Evolutionary conservation across 768 basidiomycete species (phyloP).

Genomic region (Tricholoma saponaceum): DNA sequence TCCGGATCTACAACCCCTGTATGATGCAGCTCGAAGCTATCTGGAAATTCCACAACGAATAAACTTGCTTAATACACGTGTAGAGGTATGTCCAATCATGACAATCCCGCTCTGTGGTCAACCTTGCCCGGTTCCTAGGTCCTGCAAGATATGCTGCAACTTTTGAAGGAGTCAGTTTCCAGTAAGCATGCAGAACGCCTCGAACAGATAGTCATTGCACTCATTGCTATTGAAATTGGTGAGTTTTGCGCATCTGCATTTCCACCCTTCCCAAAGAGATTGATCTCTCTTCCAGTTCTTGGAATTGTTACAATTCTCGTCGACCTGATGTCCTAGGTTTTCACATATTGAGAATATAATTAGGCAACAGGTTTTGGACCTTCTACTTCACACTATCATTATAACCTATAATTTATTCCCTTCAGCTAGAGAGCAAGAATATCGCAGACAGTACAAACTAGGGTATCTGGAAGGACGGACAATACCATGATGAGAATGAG

Average conservation of each 20-base stretch:
- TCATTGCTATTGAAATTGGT: slow-evolving; percentile 90
- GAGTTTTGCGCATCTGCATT: slow-evolving; percentile 20
- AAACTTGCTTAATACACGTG: slow-evolving; percentile 88
- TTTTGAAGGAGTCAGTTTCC: slow-evolving; percentile 92
- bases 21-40: slow-evolving; percentile 90
- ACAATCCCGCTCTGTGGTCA: slow-evolving; percentile 1
- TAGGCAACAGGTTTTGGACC: background rate
- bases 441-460: background rate
- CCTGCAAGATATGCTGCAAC: slow-evolving; percentile 93
- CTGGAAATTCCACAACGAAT: slow-evolving; percentile 94
- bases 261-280: slow-evolving; percentile 3
- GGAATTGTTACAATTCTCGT: slow-evolving; percentile 91
- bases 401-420: too few relatives aligned
- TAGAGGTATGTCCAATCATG: slow-evolving; percentile 56
- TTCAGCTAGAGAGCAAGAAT: too few relatives aligned
- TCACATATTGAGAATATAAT: too few relatives aligned
- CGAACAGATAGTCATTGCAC: slow-evolving; percentile 88
- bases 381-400: background rate
- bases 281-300: slow-evolving; percentile 46
- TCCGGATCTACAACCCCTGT: slow-evolving; percentile 92
- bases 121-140: slow-evolving; percentile 45
- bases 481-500: too few relatives aligned
- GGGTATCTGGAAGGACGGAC: background rate
- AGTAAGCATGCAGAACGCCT: slow-evolving; percentile 87
- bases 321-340: slow-evolving; percentile 52